A percentile compares a stretch with the other conserved stretches of the same genome.
phyloP scores from a whole-genome alignment of 2,329 filamentous ascomycete genomes.

The Chrysosporium queenslandicum region DNA sequence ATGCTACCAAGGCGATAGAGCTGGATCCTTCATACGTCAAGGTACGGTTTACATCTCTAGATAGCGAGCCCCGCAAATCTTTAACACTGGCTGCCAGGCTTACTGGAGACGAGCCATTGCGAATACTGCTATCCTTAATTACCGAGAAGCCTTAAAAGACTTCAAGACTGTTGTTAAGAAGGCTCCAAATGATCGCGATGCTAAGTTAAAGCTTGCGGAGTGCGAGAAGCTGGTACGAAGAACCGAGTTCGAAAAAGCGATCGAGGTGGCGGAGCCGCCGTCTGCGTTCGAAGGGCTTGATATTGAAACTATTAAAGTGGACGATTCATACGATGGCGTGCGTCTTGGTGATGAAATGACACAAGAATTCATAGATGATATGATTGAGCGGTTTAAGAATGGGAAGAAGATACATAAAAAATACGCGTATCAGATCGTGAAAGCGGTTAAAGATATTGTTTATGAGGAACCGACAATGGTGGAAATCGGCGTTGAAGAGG shows the following conservation, averaged over 20 bases:
- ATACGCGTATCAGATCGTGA: constrained; percentile 93
- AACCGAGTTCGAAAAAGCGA: constrained; percentile 85
- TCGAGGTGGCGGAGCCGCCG: constrained; percentile 83
- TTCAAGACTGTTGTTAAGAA: constrained; percentile 85
- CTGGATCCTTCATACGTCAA: constrained; percentile 82
- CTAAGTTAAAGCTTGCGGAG: constrained; percentile 79
- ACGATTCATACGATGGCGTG: constrained; percentile 75
- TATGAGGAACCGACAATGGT: constrained; percentile 96
- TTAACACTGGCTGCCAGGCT: constrained; percentile 46
- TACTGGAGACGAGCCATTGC: constrained; percentile 91
- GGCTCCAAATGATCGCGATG: constrained; percentile 80
- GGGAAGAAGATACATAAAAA: constrained; percentile 94
- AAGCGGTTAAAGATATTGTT: constrained; percentile 79
- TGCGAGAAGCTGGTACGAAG: constrained; percentile 92
- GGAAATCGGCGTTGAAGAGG: constrained; percentile 70
- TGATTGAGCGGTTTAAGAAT: constrained; percentile 90
- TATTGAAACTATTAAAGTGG: constrained; percentile 72
- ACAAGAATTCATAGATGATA: constrained; percentile 91
- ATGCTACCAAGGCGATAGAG: constrained; percentile 85
- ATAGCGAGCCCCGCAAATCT: not conserved
- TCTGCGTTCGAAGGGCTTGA: constrained; percentile 87
- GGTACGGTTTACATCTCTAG: constrained; percentile 40
- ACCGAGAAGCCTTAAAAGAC: constrained; percentile 79
- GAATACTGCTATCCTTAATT: constrained; percentile 79
- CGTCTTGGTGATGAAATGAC: constrained; percentile 74